A percentile compares a stretch with the other conserved stretches of the same genome.
Evolutionary conservation across 805 yeast species (phyloP).

Genomic region (Hyphopichia homilentoma): DNA sequence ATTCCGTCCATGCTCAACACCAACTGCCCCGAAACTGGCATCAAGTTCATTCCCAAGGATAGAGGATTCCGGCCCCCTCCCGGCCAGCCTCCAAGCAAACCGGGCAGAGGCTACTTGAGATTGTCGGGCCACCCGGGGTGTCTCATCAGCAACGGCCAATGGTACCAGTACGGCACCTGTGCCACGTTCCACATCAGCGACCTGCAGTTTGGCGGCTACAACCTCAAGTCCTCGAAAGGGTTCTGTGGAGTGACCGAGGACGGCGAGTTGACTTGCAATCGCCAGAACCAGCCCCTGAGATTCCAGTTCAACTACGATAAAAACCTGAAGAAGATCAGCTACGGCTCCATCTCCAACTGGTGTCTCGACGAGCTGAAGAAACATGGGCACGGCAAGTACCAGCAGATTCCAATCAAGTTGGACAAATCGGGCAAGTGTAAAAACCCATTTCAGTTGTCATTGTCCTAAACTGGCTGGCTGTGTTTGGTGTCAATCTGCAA

Average conservation of each 20-base stretch:
- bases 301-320: constrained; percentile 55
- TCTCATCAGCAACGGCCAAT: constrained; percentile 79
- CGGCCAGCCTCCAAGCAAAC: constrained; percentile 18
- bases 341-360: constrained; percentile 64
- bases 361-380: constrained; percentile 33
- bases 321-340: constrained; percentile 44
- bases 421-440: constrained; percentile 12
- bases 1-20: constrained; percentile 55
- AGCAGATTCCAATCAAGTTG: constrained; percentile 19
- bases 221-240: constrained; percentile 68
- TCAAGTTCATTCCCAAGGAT: constrained; percentile 69
- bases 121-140: constrained; percentile 62
- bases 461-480: not conserved
- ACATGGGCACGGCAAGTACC: constrained; percentile 19
- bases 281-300: constrained; percentile 11
- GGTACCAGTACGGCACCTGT: constrained; percentile 81
- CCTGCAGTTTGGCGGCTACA: constrained; percentile 70
- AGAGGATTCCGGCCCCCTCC: constrained; percentile 15
- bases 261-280: constrained; percentile 18
- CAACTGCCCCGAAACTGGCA: constrained; percentile 66
- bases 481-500: not conserved
- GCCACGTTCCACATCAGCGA: constrained; percentile 63
- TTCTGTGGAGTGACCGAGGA: constrained; percentile 51
- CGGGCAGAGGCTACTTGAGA: constrained; percentile 35
- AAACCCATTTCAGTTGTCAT: not conserved